Evolutionary conservation across 2,329 filamentous ascomycete species (phyloP), one percentile per base, ranked within the genome.

Genomic region (Penicillium sp.): DNA sequence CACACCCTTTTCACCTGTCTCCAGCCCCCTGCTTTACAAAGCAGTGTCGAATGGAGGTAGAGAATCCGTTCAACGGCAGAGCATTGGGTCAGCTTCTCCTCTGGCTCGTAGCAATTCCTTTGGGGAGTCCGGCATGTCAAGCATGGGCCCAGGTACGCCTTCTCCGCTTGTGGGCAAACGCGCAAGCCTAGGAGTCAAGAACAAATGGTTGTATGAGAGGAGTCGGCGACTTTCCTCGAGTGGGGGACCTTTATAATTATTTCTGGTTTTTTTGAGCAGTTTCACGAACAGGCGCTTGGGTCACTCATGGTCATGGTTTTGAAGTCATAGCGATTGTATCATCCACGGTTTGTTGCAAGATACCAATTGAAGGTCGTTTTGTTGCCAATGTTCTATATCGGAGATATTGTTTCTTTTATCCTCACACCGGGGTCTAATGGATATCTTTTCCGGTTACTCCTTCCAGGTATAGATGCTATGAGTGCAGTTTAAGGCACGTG

Each of bases 121-220:
- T 43, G 65, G 66, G 52, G 73, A 71, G 55, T 74, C 85, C 18
- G 83, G 43, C 8, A 29, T 34, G 29, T 39, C 36, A 19, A 53
- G 50, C 35, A 34, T 53, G 29, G 50, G 43, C 19, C 84, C 87
- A 1, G 79, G 82, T 13, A 87, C 87, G 16, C 89, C 89, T 1
- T 92, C 86, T 60, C 89, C 90, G 0, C 75, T 79, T 6, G 80
- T 65, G 47, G 70, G 82, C 35, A 91, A 88, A 76, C 82, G 85
- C 53, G 86, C 87, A 39, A 91, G 84, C 61, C 84, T 95, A 48
- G 85, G 86, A 0, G 69, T 97, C 68, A 97, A 93, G 74, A 96
- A 86, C 76, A 96, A 94, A 76, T 97, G 93, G 93, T 74, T 97
- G 56, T 97, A 96, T 69, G 91, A 97, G 73, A 90, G 86, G 74